A percentile compares a stretch with the other conserved stretches of the same genome.
Evolutionary conservation across 148 eudicot genomes (phyloP).

Genomic region (Silene latifolia): DNA sequence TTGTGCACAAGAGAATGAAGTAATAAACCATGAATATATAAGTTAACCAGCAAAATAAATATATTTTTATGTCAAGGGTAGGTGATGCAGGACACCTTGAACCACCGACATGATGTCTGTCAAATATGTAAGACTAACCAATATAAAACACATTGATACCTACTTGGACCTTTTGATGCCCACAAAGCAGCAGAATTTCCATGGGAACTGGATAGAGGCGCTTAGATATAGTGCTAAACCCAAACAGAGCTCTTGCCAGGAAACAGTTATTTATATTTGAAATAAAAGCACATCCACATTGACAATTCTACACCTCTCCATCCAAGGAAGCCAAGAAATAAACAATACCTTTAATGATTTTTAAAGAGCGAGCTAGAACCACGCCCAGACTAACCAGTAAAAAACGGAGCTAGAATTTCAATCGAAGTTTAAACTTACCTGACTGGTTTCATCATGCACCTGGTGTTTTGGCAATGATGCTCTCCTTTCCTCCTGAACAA

Average conservation of each 20-base stretch:
- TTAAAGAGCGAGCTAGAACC: constrained; percentile 18
- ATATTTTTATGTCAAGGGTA: constrained; percentile 44
- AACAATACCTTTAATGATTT: constrained; percentile 25
- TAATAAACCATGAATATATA: constrained; percentile 26
- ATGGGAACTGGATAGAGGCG: constrained; percentile 49
- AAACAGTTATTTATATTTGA: constrained; percentile 26
- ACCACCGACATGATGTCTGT: constrained; percentile 50
- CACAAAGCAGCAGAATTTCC: constrained; percentile 60
- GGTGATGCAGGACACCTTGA: constrained; percentile 51
- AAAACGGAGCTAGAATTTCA: constrained; percentile 22
- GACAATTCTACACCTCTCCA: constrained; percentile 10
- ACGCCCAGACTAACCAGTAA: constrained; percentile 22
- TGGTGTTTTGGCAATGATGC: constrained; percentile 85
- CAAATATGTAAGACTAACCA: constrained; percentile 51
- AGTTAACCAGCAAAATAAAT: constrained; percentile 48
- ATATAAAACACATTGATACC: constrained; percentile 54
- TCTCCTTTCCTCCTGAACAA: constrained; percentile 92
- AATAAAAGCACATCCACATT: constrained; percentile 21
- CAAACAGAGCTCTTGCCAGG: constrained; percentile 31
- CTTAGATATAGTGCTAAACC: constrained; percentile 35
- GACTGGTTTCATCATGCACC: constrained; percentile 99
- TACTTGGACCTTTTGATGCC: constrained; percentile 79
- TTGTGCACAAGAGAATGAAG: constrained; percentile 37
- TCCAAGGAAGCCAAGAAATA: constrained; percentile 16
- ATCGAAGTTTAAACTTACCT: constrained; percentile 72